Evolutionary conservation across 352 stramenopile species (phyloP).

Genomic region (Elongisporangium senticosum): DNA sequence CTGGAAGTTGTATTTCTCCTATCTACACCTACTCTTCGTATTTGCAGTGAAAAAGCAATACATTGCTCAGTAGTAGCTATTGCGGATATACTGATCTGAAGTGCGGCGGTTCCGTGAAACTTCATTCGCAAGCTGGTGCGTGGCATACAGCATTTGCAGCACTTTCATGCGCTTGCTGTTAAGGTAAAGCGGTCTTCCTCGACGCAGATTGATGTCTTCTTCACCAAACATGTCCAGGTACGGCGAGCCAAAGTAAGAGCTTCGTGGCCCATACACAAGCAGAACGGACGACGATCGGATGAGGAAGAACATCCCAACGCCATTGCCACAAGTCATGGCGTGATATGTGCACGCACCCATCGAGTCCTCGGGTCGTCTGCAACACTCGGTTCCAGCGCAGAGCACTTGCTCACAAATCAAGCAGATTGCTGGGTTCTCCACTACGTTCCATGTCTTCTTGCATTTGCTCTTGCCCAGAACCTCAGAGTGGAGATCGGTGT

Average conservation of each 20-base stretch:
- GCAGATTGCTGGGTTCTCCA: slow-evolving; percentile 80
- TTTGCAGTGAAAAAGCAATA: slow-evolving; percentile 8
- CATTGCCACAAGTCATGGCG: slow-evolving; percentile 63
- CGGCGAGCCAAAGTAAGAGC: slow-evolving; percentile 81
- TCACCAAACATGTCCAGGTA: slow-evolving; percentile 88
- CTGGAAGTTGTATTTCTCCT: slow-evolving; percentile 2
- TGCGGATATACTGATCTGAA: slow-evolving; percentile 84
- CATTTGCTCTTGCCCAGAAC: slow-evolving; percentile 68
- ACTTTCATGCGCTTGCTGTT: slow-evolving; percentile 70
- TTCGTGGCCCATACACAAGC: slow-evolving; percentile 62
- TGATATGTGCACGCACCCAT: slow-evolving; percentile 77
- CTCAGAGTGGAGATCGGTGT: slow-evolving; percentile 75
- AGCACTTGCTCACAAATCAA: slow-evolving; percentile 71
- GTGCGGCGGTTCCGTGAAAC: slow-evolving; percentile 77
- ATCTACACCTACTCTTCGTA: neutral
- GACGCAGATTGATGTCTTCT: slow-evolving; percentile 81
- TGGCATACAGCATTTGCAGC: slow-evolving; percentile 65
- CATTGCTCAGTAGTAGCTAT: slow-evolving; percentile 70
- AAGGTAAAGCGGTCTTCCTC: slow-evolving; percentile 68
- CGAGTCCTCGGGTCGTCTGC: slow-evolving; percentile 49
- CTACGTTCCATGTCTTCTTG: slow-evolving; percentile 58
- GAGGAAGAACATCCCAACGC: slow-evolving; percentile 78
- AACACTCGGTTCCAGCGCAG: slow-evolving; percentile 80
- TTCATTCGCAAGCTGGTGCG: slow-evolving; percentile 75
- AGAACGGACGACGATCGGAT: slow-evolving; percentile 75